phyloP scores from a whole-genome alignment of 148 eudicot species.

The Diospyros lotus region DNA sequence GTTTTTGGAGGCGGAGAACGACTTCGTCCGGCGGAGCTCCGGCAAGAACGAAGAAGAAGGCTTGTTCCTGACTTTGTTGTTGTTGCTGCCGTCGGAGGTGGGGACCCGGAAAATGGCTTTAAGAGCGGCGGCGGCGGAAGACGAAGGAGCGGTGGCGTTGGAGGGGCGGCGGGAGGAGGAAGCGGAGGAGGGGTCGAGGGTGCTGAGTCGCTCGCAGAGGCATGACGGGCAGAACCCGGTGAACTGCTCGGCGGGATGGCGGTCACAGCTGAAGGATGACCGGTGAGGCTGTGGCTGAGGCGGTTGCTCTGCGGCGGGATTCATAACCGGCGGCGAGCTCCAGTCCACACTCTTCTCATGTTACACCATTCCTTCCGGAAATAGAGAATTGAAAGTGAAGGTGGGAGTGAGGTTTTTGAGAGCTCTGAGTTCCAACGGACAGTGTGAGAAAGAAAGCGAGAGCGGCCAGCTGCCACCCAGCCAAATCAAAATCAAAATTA shows the following conservation, averaged over 20 bases:
- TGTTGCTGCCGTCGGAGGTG: neutral
- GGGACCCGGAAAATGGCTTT: constrained; percentile 36
- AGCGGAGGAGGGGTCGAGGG: constrained; percentile 45
- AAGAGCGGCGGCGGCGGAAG: constrained; percentile 33
- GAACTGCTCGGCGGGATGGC: constrained; percentile 70
- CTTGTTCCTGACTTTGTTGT: constrained; percentile 14
- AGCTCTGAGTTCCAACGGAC: neutral
- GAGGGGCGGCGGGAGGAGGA: constrained; percentile 41
- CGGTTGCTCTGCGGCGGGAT: constrained; percentile 44
- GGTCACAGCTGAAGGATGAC: constrained; percentile 66
- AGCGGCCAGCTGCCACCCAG: too few relatives aligned
- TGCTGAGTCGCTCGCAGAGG: constrained; percentile 72
- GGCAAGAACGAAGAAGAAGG: constrained; percentile 44
- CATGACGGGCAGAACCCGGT: constrained; percentile 86
- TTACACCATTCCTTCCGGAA: constrained; percentile 12
- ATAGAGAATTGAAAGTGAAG: constrained; percentile 12
- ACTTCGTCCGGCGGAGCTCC: constrained; percentile 71
- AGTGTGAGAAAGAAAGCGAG: constrained; percentile 6
- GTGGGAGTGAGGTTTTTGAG: constrained; percentile 4
- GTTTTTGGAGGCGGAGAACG: constrained; percentile 78
- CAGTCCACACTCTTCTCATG: constrained; percentile 17
- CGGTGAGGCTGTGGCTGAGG: constrained; percentile 61
- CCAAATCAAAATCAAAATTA: neutral
- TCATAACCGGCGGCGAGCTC: constrained; percentile 41
- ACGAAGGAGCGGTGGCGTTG: constrained; percentile 31